Evolutionary conservation across 306 rosid species (phyloP).

Genomic region (Cicer arietinum): DNA sequence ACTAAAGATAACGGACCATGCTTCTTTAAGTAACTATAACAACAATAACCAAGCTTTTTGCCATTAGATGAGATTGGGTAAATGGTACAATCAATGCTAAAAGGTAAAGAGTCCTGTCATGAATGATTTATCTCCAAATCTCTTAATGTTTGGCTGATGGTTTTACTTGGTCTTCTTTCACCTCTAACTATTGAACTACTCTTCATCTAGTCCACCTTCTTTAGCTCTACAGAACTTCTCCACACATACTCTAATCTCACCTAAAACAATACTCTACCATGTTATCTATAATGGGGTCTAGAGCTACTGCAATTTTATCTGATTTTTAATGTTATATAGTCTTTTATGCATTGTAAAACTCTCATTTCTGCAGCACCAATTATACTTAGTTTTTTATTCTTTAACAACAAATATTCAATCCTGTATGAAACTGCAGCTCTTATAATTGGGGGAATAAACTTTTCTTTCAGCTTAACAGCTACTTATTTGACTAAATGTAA

Average conservation of each 20-base stretch:
- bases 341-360: not conserved
- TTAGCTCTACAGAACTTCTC: not conserved
- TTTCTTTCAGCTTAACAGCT: not conserved
- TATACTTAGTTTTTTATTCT: not conserved
- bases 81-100: not conserved
- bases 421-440: not conserved
- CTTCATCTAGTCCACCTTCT: not conserved
- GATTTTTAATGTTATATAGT: not conserved
- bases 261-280: not conserved
- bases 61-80: not conserved
- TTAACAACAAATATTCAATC: not conserved
- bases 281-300: not conserved
- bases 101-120: not conserved
- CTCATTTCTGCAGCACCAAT: not conserved
- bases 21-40: not conserved
- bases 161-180: not conserved
- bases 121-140: not conserved
- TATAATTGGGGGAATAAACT: not conserved
- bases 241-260: slow-evolving; percentile 14
- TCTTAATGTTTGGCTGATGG: not conserved
- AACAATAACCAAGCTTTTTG: not conserved
- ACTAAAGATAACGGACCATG: not conserved
- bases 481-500: not conserved
- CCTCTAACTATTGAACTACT: not conserved
- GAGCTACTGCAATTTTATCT: not conserved